A percentile compares a stretch with the other conserved stretches of the same genome.
Conservation (phyloP, 495 filamentous ascomycete genomes). For the Umbilicaria muhlenbergii region DNA sequence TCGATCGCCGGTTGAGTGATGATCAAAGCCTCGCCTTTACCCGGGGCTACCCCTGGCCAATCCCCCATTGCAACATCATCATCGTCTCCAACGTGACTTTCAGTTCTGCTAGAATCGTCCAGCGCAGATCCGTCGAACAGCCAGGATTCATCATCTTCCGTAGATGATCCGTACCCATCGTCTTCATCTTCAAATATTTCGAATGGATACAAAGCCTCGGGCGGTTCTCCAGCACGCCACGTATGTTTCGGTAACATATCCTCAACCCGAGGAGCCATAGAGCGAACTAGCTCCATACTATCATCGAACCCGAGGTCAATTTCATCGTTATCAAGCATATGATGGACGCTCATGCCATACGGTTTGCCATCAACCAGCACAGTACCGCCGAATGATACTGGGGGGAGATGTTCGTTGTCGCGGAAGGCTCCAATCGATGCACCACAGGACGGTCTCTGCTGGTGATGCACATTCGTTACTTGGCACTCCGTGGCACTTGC, state of each 20-base stretch:
- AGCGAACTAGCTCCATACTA: neutral
- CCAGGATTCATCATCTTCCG: constrained; percentile 7
- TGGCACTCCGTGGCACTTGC: constrained; percentile 10
- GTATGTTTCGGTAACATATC: constrained; percentile 12
- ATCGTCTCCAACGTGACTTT: constrained; percentile 33
- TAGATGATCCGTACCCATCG: constrained; percentile 1
- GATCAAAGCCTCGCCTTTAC: constrained; percentile 52
- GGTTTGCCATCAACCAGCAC: constrained; percentile 68
- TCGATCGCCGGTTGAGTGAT: constrained; percentile 83
- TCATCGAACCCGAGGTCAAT: constrained; percentile 12
- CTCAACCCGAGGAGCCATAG: constrained; percentile 12
- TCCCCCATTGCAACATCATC: constrained; percentile 60
- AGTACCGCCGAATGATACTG: constrained; percentile 79
- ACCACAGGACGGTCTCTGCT: constrained; percentile 63
- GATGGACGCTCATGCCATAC: constrained; percentile 89
- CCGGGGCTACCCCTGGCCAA: constrained; percentile 63
- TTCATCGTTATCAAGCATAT: constrained; percentile 72
- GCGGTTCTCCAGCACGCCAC: constrained; percentile 19
- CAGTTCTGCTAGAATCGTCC: constrained; percentile 25
- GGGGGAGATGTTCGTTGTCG: constrained; percentile 67
- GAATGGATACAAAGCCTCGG: constrained; percentile 25
- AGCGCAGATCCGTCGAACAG: constrained; percentile 13
- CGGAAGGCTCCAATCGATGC: constrained; percentile 87
- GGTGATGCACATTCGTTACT: constrained; percentile 31
- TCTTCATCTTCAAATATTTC: constrained; percentile 33